phyloP scores from a whole-genome alignment of 2,329 filamentous ascomycete species.

The Pleochaeta shiraiana region DNA sequence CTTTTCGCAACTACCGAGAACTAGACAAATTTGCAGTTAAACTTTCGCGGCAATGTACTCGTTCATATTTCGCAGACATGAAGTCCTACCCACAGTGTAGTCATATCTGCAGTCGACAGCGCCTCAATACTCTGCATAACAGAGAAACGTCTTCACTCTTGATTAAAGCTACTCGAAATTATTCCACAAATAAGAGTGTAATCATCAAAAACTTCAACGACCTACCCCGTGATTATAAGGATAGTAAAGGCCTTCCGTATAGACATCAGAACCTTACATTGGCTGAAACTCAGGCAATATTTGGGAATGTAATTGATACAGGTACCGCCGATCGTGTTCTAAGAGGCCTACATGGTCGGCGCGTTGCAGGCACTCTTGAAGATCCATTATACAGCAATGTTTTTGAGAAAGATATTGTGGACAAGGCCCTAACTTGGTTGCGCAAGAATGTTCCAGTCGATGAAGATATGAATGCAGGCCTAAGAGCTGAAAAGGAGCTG shows the following conservation, averaged over 20 bases:
- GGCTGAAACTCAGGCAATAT: constrained; percentile 26
- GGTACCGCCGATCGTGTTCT: constrained; percentile 30
- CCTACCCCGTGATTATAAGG: constrained; percentile 33
- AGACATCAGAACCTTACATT: constrained; percentile 26
- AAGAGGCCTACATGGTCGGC: constrained; percentile 36
- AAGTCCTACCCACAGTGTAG: no score
- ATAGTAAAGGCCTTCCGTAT: constrained; percentile 32
- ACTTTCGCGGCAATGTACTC: not conserved
- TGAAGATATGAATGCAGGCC: constrained; percentile 36
- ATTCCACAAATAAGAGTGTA: not conserved
- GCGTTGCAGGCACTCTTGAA: constrained; percentile 40
- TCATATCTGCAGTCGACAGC: no score
- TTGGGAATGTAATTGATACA: constrained; percentile 26
- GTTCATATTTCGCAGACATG: not conserved
- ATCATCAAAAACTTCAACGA: constrained; percentile 32
- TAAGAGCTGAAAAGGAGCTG: constrained; percentile 41
- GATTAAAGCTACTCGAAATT: not conserved
- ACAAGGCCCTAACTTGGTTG: constrained; percentile 31
- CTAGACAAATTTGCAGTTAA: not conserved
- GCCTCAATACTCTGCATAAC: no score
- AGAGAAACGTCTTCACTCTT: no score
- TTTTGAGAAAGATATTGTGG: constrained; percentile 19
- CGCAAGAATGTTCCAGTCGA: constrained; percentile 32
- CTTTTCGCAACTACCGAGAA: not conserved
- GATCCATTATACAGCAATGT: constrained; percentile 24